These are phyloP conservation scores for Boletus semigastroideus DNA, from an alignment of 1,284 basidiomycete genomes.

Conservation along the genomic window DNA sequence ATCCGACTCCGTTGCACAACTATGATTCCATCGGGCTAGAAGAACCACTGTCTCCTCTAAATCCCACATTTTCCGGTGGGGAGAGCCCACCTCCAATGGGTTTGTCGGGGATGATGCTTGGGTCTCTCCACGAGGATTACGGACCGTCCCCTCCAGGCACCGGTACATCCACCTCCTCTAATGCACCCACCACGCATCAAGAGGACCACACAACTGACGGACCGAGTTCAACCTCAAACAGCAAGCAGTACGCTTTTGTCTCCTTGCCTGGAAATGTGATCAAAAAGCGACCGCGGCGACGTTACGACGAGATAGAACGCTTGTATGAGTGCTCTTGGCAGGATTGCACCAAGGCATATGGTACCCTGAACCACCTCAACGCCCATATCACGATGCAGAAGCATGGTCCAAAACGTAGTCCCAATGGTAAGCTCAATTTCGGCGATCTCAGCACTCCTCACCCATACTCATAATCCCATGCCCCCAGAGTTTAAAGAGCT, in stretches of 20 bases:
- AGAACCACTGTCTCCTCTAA: conserved; percentile 49
- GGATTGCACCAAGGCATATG: conserved; percentile 83
- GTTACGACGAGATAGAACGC: conserved; percentile 92
- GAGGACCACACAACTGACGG: conserved; percentile 8
- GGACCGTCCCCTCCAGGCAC: conserved; percentile 58
- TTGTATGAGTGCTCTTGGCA: conserved; percentile 83
- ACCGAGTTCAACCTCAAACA: conserved; percentile 37
- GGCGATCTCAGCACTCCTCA: background rate
- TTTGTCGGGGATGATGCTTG: conserved; percentile 40
- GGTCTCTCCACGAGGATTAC: conserved; percentile 46
- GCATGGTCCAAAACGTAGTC: conserved; percentile 81
- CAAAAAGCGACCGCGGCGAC: conserved; percentile 78
- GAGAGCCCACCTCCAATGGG: conserved; percentile 36
- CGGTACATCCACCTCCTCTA: conserved; percentile 52
- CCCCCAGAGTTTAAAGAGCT: conserved; percentile 93
- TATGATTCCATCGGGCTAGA: conserved; percentile 38
- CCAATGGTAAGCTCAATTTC: conserved; percentile 59
- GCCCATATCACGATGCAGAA: conserved; percentile 93
- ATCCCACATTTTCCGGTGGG: conserved; percentile 45
- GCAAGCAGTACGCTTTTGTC: conserved; percentile 80
- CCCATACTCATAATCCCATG: conserved; percentile 11
- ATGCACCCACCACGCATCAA: conserved; percentile 28
- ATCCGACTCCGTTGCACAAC: conserved; percentile 26
- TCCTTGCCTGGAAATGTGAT: conserved; percentile 74
- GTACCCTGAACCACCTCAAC: conserved; percentile 89